phyloP scores from a whole-genome alignment of 495 filamentous ascomycete genomes.

The Penicillium coprophilum region DNA sequence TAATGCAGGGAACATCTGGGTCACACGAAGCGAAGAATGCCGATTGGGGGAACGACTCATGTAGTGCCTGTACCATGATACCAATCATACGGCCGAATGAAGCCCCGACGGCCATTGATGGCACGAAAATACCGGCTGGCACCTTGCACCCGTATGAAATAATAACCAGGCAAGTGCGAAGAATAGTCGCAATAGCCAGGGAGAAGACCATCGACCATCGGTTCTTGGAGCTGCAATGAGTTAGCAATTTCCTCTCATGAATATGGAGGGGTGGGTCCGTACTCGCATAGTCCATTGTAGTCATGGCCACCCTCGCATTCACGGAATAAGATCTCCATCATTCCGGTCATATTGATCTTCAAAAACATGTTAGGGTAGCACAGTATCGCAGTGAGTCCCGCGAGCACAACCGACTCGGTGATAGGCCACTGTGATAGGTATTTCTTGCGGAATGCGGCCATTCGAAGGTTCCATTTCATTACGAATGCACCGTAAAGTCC shows the following conservation, averaged over 20 bases:
- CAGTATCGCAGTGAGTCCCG: slow-evolving; percentile 78
- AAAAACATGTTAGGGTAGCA: slow-evolving; percentile 97
- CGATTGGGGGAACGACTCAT: slow-evolving; percentile 78
- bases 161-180: slow-evolving; percentile 84
- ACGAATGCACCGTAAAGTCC: slow-evolving; percentile 96
- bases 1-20: slow-evolving; percentile 94
- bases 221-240: slow-evolving; percentile 48
- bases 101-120: slow-evolving; percentile 96
- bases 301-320: slow-evolving; percentile 94
- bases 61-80: slow-evolving; percentile 85
- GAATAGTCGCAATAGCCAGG: slow-evolving; percentile 72
- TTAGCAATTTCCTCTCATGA: slow-evolving; percentile 23
- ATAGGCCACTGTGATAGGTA: slow-evolving; percentile 84
- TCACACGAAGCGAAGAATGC: slow-evolving; percentile 83
- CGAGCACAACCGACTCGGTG: slow-evolving; percentile 82
- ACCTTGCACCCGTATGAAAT: slow-evolving; percentile 99
- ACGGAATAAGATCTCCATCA: slow-evolving; percentile 95
- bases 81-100: slow-evolving; percentile 93
- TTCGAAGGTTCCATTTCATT: slow-evolving; percentile 95
- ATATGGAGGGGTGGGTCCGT: slow-evolving; percentile 22
- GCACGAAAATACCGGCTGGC: slow-evolving; percentile 94
- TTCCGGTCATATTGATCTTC: slow-evolving; percentile 97
- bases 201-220: slow-evolving; percentile 80
- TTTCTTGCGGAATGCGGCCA: slow-evolving; percentile 91
- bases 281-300: slow-evolving; percentile 90